phyloP scores from a whole-genome alignment of 1,284 basidiomycete genomes.

The Puccinia triticina region DNA sequence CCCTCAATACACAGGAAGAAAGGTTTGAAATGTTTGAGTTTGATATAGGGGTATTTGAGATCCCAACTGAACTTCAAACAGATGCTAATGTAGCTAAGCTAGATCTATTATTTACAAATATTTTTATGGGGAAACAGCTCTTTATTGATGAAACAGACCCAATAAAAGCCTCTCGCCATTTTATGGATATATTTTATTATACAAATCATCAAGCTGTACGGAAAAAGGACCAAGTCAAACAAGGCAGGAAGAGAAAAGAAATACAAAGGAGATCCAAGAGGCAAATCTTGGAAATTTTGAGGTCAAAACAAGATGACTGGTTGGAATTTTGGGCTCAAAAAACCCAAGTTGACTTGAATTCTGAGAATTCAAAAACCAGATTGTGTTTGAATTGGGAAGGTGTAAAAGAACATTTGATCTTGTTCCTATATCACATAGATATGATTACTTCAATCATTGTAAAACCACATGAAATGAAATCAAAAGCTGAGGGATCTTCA shows the following conservation, averaged over 20 bases:
- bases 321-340: not conserved
- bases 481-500: not conserved
- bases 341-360: not conserved
- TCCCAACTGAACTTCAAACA: not conserved
- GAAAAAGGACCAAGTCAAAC: not conserved
- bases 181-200: not conserved
- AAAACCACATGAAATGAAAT: not conserved
- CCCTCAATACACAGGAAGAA: not conserved
- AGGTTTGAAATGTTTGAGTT: not conserved
- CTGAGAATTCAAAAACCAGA: not conserved
- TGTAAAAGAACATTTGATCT: not conserved
- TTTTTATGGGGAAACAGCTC: not conserved
- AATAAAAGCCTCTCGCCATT: not conserved
- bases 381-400: not conserved
- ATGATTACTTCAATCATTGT: constrained; percentile 7
- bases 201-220: not conserved
- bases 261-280: not conserved
- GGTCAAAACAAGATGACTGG: not conserved
- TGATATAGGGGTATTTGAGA: not conserved
- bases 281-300: not conserved
- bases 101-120: not conserved
- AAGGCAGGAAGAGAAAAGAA: not conserved
- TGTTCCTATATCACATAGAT: not conserved
- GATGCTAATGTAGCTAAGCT: not conserved
- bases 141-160: not conserved